phyloP scores from a whole-genome alignment of 139 green algal species.

The Tetraselmis chui region DNA sequence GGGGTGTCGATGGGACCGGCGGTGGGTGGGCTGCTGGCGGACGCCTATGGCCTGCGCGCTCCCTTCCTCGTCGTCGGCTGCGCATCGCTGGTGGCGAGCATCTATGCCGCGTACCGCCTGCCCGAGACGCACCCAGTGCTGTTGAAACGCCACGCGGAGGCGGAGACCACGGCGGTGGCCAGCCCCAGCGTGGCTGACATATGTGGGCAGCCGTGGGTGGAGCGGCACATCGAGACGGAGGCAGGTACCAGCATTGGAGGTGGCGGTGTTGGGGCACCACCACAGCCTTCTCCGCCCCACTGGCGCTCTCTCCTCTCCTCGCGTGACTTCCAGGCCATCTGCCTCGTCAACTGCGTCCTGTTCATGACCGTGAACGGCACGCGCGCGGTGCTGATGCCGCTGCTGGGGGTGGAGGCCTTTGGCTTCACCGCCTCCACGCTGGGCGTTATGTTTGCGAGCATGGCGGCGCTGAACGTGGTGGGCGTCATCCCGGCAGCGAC shows the following conservation, averaged over 20 bases:
- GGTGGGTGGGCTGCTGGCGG: constrained; percentile 22
- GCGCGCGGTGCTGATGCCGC: constrained; percentile 25
- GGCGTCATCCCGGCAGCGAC: constrained; percentile 18
- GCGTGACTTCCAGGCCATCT: constrained; percentile 21
- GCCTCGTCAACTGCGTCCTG: constrained; percentile 20
- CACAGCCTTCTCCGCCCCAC: not conserved
- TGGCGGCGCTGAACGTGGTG: constrained; percentile 25
- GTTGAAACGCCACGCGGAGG: not conserved
- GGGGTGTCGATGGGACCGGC: constrained; percentile 22
- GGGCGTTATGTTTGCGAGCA: constrained; percentile 19
- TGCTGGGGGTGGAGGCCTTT: constrained; percentile 19
- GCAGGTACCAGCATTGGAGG: constrained; percentile 2
- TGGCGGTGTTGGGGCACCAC: not conserved
- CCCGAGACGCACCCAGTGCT: constrained; percentile 17
- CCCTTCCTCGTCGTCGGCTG: constrained; percentile 19
- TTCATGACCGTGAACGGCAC: constrained; percentile 26
- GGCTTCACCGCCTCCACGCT: constrained; percentile 13
- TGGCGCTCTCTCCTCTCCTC: constrained; percentile 15
- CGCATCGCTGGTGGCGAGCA: constrained; percentile 8
- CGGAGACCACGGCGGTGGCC: not conserved
- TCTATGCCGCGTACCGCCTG: constrained; percentile 19
- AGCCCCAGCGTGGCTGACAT: not conserved
- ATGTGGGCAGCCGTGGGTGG: not conserved
- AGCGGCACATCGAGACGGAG: not conserved
- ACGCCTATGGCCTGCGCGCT: constrained; percentile 15